Evolutionary conservation across 257 asterid genomes (phyloP), one percentile per base, ranked within the genome.

Genomic region (Solanum pinnatisectum): DNA sequence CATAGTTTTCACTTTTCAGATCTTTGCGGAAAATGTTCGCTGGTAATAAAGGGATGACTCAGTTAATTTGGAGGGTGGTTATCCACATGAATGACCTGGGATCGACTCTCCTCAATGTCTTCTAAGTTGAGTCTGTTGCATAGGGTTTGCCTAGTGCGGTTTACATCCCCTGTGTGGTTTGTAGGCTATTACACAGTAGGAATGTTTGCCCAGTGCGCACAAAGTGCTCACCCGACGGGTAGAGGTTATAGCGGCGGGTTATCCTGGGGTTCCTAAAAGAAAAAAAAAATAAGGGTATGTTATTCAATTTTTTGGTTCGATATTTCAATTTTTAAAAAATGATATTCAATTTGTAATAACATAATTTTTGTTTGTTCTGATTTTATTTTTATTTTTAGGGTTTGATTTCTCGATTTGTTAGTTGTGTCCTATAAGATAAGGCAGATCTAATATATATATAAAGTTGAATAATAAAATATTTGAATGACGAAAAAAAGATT

Each of bases 91-190:
- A 46, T 46, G 20, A 14, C 5, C 0, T 6, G 1, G 0, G 8
- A 52, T 52, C 3, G 23, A 52, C 6, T 1, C 6, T 0, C 4
- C 4, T 52, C 9, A 16, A 16, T 16, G 1, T 2, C 9, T 52
- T 16, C 0, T 52, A 23, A 52, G 23, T 52, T 0, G 10, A 16
- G 4, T 52, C 0, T 18, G 3, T 52, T 23, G 10, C 10, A 16
- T 52, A 16, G 22, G 3, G 0, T 49, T 46, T 49, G 3, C 8
- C 22, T 49, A 49, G 22, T 15, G 8, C 5, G 22, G 20, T 49
- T 49, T 49, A 49, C 1, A 49, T 49, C 0, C 1, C 3, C 5
- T 5, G 60, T 3, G 9, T 16, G 22, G 10, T 52, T 39, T 39
- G 0, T 0, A 39, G 2, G 8, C 0, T 39, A 39, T 39, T 35